These are phyloP conservation scores for Clonostachys rosea DNA, from an alignment of 2,329 filamentous ascomycete genomes.

Conservation along the genomic window DNA sequence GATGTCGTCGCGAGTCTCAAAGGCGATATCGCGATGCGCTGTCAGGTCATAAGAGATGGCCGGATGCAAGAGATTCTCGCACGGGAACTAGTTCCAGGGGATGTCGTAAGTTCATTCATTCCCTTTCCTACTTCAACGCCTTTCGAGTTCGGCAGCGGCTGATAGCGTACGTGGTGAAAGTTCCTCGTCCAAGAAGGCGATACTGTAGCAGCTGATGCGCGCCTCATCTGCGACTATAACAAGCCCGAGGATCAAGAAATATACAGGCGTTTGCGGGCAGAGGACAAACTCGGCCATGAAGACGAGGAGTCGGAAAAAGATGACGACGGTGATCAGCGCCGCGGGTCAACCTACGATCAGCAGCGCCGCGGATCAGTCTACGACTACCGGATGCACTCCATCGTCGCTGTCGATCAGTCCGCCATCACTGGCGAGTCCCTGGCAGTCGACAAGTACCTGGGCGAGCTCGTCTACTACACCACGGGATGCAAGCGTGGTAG, in stretches of 20 bases:
- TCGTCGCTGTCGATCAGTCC: conserved; percentile 72
- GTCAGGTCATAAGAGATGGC: conserved; percentile 63
- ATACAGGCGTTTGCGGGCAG: conserved; percentile 57
- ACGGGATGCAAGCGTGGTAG: conserved; percentile 80
- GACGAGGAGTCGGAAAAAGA: conserved; percentile 48
- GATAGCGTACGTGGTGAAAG: conserved; percentile 22
- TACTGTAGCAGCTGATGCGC: conserved; percentile 65
- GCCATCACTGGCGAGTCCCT: conserved; percentile 79
- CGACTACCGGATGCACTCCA: conserved; percentile 56
- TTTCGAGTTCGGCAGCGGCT: neutral
- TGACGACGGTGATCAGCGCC: conserved; percentile 17
- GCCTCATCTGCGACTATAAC: conserved; percentile 69
- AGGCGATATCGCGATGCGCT: conserved; percentile 75
- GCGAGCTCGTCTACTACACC: conserved; percentile 72
- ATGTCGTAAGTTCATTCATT: conserved; percentile 52
- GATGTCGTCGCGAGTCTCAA: conserved; percentile 72
- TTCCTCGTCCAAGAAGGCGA: conserved; percentile 68
- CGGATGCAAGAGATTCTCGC: conserved; percentile 65
- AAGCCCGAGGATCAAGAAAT: conserved; percentile 49
- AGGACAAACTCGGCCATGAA: conserved; percentile 48
- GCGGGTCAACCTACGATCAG: neutral
- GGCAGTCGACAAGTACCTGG: conserved; percentile 76
- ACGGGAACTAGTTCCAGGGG: conserved; percentile 70
- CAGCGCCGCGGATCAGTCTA: conserved; percentile 3
- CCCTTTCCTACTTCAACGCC: neutral